Evolutionary conservation across 345 rosid genomes (phyloP), one percentile per base, ranked within the genome.

Genomic region (Boechera stricta): DNA sequence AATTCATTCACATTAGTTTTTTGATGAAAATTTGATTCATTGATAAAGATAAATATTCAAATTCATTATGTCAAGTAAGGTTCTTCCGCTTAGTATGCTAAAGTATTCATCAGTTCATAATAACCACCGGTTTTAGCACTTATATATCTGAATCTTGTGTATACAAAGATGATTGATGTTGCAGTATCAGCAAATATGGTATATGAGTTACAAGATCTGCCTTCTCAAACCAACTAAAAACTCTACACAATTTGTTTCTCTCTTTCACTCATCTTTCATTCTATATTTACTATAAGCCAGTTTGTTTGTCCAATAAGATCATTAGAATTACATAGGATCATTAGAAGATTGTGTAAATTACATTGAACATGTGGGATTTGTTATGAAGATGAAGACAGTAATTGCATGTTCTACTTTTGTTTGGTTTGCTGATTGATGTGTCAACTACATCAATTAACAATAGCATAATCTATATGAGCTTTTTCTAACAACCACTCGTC

Each of bases 151-250:
- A 86, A 87, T 70, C 82, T 94, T 53, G 49, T 90, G 67, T 90
- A 90, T 81, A 42, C 97, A 10, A 87, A 91, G 87, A 86, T 89
- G 96, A 90, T 91, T 18, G 97, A 89, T 58, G 75, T 85, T 48
- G 90, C 97, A 15, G 94, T 87, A 38, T 97, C 91, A 28, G 90
- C 93, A 54, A 91, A 91, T 60, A 71, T 88, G 91, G 88, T 85
- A n/a, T 94, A 97, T 63, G 97, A 94, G 61, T 79, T 89, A 86
- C 72, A 26, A 21, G 24, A 21, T 21, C 24, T 21, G 1, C 24
- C 24, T 21, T 21, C 24, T 21, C 24, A 21, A 21, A 21, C 24
- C 24, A 21, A 21, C 24, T 21, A 21, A 21, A 21, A 21, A 21
- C 8, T 33, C 26, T 21, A 31, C 56, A 64, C 56, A 53, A 32